Percentiles rank a stretch among this genome's conserved stretches.
Conservation (phyloP, 495 filamentous ascomycete genomes). For the Letharia columbiana region DNA sequence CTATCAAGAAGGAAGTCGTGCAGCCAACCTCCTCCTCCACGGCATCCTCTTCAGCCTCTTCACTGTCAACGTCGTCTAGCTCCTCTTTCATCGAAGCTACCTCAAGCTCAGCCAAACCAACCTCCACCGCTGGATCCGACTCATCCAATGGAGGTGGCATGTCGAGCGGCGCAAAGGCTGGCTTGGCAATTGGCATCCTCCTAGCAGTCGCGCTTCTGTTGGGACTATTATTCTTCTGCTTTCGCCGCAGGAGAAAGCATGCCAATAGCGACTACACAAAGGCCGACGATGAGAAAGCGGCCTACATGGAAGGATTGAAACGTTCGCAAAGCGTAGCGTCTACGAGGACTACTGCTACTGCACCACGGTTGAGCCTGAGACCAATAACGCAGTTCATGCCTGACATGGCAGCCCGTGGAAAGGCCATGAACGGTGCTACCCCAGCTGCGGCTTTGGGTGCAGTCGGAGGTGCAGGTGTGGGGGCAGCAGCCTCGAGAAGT, state of each 20-base stretch:
- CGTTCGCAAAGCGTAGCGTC: constrained; percentile 36
- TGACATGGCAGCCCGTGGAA: constrained; percentile 42
- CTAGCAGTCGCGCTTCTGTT: constrained; percentile 54
- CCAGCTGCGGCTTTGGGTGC: constrained; percentile 26
- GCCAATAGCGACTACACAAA: constrained; percentile 40
- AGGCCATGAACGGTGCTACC: constrained; percentile 35
- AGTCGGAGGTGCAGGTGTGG: constrained; percentile 21
- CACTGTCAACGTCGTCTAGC: constrained; percentile 13
- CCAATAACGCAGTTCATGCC: constrained; percentile 85
- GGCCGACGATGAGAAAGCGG: constrained; percentile 50
- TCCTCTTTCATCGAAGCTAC: constrained; percentile 16
- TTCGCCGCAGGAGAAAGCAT: constrained; percentile 56
- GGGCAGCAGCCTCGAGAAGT: constrained; percentile 24
- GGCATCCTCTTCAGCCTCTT: constrained; percentile 19
- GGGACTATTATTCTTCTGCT: constrained; percentile 54
- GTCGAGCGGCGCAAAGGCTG: constrained; percentile 65
- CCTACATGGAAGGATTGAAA: constrained; percentile 29
- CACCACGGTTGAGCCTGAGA: constrained; percentile 72
- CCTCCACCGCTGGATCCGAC: constrained; percentile 15
- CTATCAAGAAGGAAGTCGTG: not conserved
- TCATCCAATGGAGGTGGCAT: constrained; percentile 39
- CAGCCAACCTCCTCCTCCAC: constrained; percentile 11
- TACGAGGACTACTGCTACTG: constrained; percentile 43
- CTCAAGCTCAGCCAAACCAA: constrained; percentile 15
- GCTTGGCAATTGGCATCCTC: constrained; percentile 71